Conservation (phyloP, 2,329 filamentous ascomycete genomes). For the Fusarium mundagurra region DNA sequence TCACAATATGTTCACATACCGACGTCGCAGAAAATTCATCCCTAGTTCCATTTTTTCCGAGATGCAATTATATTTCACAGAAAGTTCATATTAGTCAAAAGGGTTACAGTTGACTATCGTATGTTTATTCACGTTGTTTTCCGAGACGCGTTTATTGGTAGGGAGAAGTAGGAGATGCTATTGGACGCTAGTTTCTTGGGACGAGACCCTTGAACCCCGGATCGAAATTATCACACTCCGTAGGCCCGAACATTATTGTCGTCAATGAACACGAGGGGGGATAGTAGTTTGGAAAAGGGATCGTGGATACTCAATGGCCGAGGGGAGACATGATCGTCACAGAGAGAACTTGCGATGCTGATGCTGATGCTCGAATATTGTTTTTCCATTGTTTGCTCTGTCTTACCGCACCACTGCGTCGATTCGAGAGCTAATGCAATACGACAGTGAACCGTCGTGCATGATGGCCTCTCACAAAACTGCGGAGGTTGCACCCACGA, state of each 20-base stretch:
- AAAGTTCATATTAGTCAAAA: neutral
- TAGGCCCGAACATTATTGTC: neutral
- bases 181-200: slow-evolving; percentile 10
- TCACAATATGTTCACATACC: slow-evolving; percentile 23
- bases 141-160: slow-evolving; percentile 27
- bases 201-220: slow-evolving; percentile 22
- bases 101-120: neutral
- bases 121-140: slow-evolving; percentile 25
- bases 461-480: slow-evolving; percentile 10
- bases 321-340: neutral
- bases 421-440: slow-evolving; percentile 10
- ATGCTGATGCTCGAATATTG: neutral
- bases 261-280: neutral
- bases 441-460: neutral
- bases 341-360: neutral
- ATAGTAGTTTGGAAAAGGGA: neutral
- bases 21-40: slow-evolving; percentile 3
- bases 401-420: neutral
- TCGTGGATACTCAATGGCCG: neutral
- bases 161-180: neutral
- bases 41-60: neutral
- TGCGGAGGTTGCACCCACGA: slow-evolving; percentile 17
- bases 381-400: neutral
- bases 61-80: neutral
- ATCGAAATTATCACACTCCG: neutral